These are phyloP conservation scores for Penicillium oxalicum DNA, from an alignment of 2,329 filamentous ascomycete genomes.

Conservation along the genomic window DNA sequence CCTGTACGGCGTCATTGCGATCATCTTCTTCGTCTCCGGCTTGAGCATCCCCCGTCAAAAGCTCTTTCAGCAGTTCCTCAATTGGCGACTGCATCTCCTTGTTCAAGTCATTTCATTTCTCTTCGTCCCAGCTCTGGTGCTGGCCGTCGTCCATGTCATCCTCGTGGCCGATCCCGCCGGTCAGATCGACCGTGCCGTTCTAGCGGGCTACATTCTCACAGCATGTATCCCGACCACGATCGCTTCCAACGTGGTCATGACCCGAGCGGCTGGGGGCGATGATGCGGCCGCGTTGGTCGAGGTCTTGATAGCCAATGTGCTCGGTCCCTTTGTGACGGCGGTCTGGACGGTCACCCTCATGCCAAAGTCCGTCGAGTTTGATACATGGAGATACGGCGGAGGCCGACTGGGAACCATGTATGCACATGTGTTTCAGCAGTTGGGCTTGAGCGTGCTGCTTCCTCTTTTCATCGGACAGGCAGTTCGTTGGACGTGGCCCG, in stretches of 20 bases:
- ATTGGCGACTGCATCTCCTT: constrained; percentile 62
- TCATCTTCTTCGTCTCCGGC: constrained; percentile 67
- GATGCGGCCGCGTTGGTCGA: constrained; percentile 61
- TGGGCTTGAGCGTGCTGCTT: constrained; percentile 61
- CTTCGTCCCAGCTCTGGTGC: constrained; percentile 57
- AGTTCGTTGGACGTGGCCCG: constrained; percentile 52
- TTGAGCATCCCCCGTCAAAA: constrained; percentile 61
- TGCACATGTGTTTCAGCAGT: constrained; percentile 59
- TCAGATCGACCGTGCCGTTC: constrained; percentile 55
- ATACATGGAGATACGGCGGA: constrained; percentile 41
- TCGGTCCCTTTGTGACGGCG: constrained; percentile 63
- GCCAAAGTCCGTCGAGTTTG: constrained; percentile 35
- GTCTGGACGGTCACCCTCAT: constrained; percentile 55
- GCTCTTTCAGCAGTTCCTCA: constrained; percentile 55
- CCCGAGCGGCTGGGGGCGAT: constrained; percentile 61
- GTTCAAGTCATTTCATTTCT: constrained; percentile 64
- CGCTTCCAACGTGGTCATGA: constrained; percentile 69
- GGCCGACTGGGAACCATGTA: constrained; percentile 58
- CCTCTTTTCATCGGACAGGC: constrained; percentile 59
- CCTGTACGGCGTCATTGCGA: constrained; percentile 61
- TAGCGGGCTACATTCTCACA: constrained; percentile 62
- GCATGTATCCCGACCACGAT: constrained; percentile 68
- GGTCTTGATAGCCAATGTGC: constrained; percentile 63
- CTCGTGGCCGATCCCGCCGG: constrained; percentile 42
- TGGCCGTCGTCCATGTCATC: constrained; percentile 50